A percentile compares a stretch with the other conserved stretches of the same genome.
Conservation (phyloP, 192 early-diverging fungal species). For the Umbelopsis vinacea region DNA sequence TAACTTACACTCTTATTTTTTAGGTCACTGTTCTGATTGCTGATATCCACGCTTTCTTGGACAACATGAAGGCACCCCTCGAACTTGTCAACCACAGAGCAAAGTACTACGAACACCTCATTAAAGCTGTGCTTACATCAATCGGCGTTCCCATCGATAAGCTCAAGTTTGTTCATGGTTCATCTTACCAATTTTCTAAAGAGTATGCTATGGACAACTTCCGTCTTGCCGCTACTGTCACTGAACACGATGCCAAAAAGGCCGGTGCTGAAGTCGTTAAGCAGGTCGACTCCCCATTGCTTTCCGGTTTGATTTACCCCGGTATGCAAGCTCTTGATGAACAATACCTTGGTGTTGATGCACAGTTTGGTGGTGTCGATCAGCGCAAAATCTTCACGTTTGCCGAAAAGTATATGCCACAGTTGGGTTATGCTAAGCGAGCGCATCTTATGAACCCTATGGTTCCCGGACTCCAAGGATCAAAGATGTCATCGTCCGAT, state of each 20-base stretch:
- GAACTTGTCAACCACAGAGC: conserved; percentile 87
- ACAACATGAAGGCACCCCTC: conserved; percentile 97
- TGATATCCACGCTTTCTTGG: conserved; percentile 97
- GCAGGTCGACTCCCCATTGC: conserved; percentile 84
- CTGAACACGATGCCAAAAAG: conserved; percentile 97
- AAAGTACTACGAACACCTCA: conserved; percentile 90
- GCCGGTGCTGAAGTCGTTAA: conserved; percentile 99
- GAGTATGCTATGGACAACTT: conserved; percentile 94
- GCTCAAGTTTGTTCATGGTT: conserved; percentile 91
- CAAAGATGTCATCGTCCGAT: conserved; percentile 97
- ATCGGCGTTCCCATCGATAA: conserved; percentile 94
- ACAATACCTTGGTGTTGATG: conserved; percentile 93
- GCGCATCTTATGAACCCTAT: conserved; percentile 98
- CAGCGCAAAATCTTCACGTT: conserved; percentile 99
- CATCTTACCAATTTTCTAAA: conserved; percentile 83
- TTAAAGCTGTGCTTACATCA: conserved; percentile 90
- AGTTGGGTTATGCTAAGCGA: conserved; percentile 95
- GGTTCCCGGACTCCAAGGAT: conserved; percentile 92
- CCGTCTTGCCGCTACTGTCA: conserved; percentile 80
- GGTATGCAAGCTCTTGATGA: conserved; percentile 98
- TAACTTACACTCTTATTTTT: conserved; percentile 7
- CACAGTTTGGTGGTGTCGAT: conserved; percentile 97
- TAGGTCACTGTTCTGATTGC: conserved; percentile 91
- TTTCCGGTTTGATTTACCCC: conserved; percentile 97
- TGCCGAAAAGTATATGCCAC: conserved; percentile 94